These are phyloP conservation scores for Aphanoascus verrucosus DNA, from an alignment of 2,329 filamentous ascomycete genomes.

Conservation along the genomic window DNA sequence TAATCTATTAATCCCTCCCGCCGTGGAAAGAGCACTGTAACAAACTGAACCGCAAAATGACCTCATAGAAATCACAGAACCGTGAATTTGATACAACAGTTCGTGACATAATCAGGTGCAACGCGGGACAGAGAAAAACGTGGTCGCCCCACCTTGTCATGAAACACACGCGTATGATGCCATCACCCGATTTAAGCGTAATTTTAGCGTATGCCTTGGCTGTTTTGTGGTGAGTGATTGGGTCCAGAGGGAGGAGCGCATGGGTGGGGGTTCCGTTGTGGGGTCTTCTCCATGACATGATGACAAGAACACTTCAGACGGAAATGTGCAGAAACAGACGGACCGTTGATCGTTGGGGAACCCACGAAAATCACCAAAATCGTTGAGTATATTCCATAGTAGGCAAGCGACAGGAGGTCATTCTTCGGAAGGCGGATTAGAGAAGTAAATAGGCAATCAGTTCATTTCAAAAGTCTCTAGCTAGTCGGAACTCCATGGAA, in stretches of 20 bases:
- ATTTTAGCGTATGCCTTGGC: neutral
- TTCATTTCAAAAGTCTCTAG: neutral
- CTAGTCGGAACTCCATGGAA: constrained; percentile 5
- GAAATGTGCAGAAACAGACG: neutral
- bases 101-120: neutral
- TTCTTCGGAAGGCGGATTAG: neutral
- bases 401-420: no score
- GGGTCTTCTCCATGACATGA: neutral
- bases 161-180: neutral
- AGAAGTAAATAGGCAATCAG: neutral
- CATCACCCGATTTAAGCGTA: constrained; percentile 1
- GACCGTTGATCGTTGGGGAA: neutral
- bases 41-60: neutral
- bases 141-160: neutral
- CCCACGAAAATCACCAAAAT: no score
- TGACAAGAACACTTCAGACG: neutral
- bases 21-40: no score
- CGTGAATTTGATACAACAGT: no score
- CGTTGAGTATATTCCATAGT: no score
- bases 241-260: neutral
- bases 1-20: no score
- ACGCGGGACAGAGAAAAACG: neutral
- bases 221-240: neutral
- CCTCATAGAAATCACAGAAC: neutral
- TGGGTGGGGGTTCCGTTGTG: neutral